A percentile compares a stretch with the other conserved stretches of the same genome.
Conservation (phyloP, 1,139 yeast genomes). For the Suhomyces coccinellae region DNA sequence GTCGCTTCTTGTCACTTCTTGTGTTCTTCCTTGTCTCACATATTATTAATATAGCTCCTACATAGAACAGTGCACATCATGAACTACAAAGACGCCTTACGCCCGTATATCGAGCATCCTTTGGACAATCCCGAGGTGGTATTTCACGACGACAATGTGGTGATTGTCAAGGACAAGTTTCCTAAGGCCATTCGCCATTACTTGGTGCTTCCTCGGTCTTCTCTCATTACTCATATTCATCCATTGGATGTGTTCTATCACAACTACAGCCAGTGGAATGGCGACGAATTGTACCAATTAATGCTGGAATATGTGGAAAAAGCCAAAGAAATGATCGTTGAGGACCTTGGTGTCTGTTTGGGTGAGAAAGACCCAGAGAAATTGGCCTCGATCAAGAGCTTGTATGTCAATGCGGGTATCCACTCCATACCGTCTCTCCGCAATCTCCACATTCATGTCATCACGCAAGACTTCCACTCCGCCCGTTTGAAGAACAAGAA, state of each 20-base stretch:
- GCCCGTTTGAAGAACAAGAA: constrained; percentile 55
- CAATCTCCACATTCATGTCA: constrained; percentile 72
- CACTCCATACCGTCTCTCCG: constrained; percentile 71
- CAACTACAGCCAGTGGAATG: constrained; percentile 19
- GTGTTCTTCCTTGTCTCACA: not conserved
- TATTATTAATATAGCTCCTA: not conserved
- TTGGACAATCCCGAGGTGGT: constrained; percentile 21
- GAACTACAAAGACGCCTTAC: constrained; percentile 39
- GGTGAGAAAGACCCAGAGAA: constrained; percentile 11
- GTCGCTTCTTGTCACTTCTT: not conserved
- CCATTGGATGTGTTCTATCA: constrained; percentile 56
- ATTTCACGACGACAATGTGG: constrained; percentile 52
- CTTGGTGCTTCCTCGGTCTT: constrained; percentile 58
- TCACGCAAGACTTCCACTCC: constrained; percentile 64
- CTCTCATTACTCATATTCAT: constrained; percentile 38
- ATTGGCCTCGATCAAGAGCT: constrained; percentile 25
- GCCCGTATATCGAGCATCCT: constrained; percentile 36
- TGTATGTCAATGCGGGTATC: constrained; percentile 58
- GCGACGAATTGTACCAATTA: constrained; percentile 28
- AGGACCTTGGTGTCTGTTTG: constrained; percentile 28
- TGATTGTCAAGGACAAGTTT: constrained; percentile 58
- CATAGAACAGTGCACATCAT: constrained; percentile 16
- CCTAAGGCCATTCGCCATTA: constrained; percentile 68
- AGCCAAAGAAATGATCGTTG: constrained; percentile 42
- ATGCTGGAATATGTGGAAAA: constrained; percentile 42